Base-by-base conservation (phyloP, 2,329 filamentous ascomycete genomes). In the Sclerotinia trifoliorum region DNA sequence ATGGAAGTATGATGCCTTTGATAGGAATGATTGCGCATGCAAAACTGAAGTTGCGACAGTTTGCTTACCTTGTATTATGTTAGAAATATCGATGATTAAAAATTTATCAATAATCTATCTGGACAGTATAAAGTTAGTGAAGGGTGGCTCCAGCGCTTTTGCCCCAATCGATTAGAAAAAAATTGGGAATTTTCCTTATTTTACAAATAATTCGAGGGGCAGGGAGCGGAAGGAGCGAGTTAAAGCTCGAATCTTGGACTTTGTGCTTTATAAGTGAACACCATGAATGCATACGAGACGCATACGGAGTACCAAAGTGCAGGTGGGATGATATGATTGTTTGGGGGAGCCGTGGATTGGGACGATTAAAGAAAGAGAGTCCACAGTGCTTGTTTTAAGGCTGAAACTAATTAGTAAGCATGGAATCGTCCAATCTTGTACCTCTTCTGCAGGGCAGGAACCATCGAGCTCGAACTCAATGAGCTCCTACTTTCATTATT, bases 181-280 rank as follows among this genome's bases (percentile, higher is more conserved):
- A 67, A 62, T 44, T 67, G 65, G 55, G 46, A 61, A 62, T 46
- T 67, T 62, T 62, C 11, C 29, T 29, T 42, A 42, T 42, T 61
- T 52, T 49, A 61, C 65, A 66, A 66, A 39, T 35, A 48, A 62
- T 24, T 63, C 21, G 46, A 48, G 60, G 54, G 65, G 65, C 57
- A 63, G 57, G 57, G 65, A 55, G 49, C 21, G 49, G 63, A 63
- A 49, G 57, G 57, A 55, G 49, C 21, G 49, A 67, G 65, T 21
- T n/a, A 49, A 39, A 11, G 58, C 58, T 42, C 26, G 46, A 17
- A 32, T 29, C 19, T 55, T 55, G 58, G 58, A 44, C 19, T 19
- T 55, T 55, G 58, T 44, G 58, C 19, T 19, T 21, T 61, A 35
- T 35, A 44, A 39, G 8, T 44, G 58, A 61, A 61, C 26, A n/a